Conservation (phyloP, 768 basidiomycete genomes). For the Pulveroboletus sp. region DNA sequence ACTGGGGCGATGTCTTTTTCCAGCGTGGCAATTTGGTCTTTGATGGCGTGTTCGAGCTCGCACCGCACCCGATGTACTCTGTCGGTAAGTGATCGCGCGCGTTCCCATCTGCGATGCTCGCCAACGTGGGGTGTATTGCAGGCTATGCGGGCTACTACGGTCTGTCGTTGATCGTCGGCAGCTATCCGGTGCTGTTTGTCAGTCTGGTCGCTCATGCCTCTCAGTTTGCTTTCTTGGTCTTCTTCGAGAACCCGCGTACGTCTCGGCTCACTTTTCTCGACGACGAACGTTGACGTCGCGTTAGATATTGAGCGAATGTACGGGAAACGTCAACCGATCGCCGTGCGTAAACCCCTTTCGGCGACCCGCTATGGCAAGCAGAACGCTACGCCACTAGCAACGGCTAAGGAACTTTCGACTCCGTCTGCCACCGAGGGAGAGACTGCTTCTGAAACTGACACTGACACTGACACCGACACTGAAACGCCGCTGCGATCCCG, state of each 20-base stretch:
- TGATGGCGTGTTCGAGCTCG: conserved; percentile 95
- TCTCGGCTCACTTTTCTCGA: conserved; percentile 8
- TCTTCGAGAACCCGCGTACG: conserved; percentile 97
- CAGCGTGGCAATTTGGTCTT: conserved; percentile 92
- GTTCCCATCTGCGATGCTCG: not conserved
- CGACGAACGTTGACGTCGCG: not conserved
- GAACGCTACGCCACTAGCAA: conserved; percentile 6
- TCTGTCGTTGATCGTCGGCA: conserved; percentile 83
- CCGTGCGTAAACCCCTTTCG: conserved; percentile 67
- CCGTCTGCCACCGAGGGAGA: conserved; percentile 69
- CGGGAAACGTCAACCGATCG: conserved; percentile 86
- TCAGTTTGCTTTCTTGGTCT: conserved; percentile 92
- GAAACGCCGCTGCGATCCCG: conserved; percentile 40
- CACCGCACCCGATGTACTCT: conserved; percentile 95
- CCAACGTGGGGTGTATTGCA: conserved; percentile 21
- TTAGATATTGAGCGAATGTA: conserved; percentile 92
- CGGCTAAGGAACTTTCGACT: conserved; percentile 40
- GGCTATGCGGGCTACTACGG: conserved; percentile 99
- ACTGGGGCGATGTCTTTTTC: conserved; percentile 93
- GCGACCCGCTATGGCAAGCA: conserved; percentile 19
- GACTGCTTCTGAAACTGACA: conserved; percentile 66
- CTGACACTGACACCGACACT: conserved; percentile 57
- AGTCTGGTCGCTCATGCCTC: conserved; percentile 93
- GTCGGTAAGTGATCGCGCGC: conserved; percentile 44
- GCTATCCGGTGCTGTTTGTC: conserved; percentile 86